These are phyloP conservation scores for Cyclostephanos tholiformis DNA, from an alignment of 108 stramenopile species.

Conservation along the genomic window DNA sequence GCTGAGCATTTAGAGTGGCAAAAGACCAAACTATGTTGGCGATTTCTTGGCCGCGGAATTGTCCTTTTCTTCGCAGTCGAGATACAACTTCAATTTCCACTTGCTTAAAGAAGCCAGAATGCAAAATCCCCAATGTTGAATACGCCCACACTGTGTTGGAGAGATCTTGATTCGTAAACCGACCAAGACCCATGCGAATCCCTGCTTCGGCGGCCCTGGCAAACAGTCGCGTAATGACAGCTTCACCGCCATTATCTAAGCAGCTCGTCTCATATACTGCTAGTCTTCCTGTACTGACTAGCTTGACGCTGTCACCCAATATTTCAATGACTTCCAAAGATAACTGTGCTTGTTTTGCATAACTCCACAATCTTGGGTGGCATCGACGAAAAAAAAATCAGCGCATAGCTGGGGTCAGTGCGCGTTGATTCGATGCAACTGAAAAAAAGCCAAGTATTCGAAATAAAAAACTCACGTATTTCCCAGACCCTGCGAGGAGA, in stretches of 20 bases:
- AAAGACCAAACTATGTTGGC: conserved; percentile 76
- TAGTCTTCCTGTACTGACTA: conserved; percentile 61
- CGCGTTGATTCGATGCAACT: background rate
- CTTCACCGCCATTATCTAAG: conserved; percentile 72
- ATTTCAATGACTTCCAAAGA: conserved; percentile 57
- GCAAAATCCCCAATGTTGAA: conserved; percentile 71
- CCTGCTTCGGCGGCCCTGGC: conserved; percentile 58
- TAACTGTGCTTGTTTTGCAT: conserved; percentile 77
- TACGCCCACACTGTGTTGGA: conserved; percentile 76
- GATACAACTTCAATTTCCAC: conserved; percentile 40
- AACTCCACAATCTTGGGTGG: conserved; percentile 38
- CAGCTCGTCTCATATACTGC: conserved; percentile 73
- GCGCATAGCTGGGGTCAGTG: background rate
- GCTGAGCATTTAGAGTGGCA: conserved; percentile 66
- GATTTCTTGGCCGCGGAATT: conserved; percentile 74
- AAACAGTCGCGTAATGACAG: conserved; percentile 62
- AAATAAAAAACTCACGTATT: conserved; percentile 57
- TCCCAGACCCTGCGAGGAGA: conserved; percentile 75
- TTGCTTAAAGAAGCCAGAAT: conserved; percentile 59
- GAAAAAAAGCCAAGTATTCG: background rate
- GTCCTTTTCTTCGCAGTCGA: conserved; percentile 20
- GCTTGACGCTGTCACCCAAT: conserved; percentile 35
- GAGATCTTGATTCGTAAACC: conserved; percentile 74
- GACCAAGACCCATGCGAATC: conserved; percentile 48
- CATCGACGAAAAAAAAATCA: too few species aligned